Percentiles rank a stretch among this genome's conserved stretches.
Conservation (phyloP, 495 filamentous ascomycete genomes). For the Trichoderma virens region DNA sequence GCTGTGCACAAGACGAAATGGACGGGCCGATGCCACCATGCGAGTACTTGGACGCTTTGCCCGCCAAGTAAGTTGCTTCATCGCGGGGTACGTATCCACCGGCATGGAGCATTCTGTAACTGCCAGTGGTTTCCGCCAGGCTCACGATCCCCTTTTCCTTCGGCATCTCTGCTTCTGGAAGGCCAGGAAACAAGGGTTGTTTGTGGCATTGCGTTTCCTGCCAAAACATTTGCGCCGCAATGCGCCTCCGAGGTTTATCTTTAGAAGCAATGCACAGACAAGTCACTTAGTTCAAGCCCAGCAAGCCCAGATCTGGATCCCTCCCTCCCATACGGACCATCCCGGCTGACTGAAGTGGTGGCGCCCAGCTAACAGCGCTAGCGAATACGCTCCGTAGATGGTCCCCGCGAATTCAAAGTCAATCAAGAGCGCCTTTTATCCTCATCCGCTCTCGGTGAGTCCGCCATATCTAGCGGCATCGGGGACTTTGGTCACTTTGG, state of each 20-base stretch:
- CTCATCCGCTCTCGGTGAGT: not conserved
- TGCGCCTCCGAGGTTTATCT: too few relatives aligned
- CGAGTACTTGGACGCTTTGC: not conserved
- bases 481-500: too few relatives aligned
- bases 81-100: conserved; percentile 6
- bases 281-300: too few relatives aligned
- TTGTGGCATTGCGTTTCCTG: too few relatives aligned
- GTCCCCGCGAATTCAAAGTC: not conserved
- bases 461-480: not conserved
- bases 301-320: not conserved
- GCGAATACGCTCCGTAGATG: conserved; percentile 1
- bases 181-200: not conserved
- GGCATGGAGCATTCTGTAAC: conserved; percentile 5
- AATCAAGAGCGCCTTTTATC: not conserved
- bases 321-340: not conserved
- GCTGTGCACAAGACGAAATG: not conserved
- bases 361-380: conserved; percentile 3
- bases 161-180: not conserved
- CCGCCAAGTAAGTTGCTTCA: not conserved
- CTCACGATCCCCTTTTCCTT: not conserved
- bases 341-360: not conserved
- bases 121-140: not conserved
- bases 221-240: too few relatives aligned
- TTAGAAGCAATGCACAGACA: too few relatives aligned
- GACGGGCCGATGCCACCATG: not conserved